Base-by-base conservation (phyloP, 805 yeast genomes). In the Candida chauliodis region DNA sequence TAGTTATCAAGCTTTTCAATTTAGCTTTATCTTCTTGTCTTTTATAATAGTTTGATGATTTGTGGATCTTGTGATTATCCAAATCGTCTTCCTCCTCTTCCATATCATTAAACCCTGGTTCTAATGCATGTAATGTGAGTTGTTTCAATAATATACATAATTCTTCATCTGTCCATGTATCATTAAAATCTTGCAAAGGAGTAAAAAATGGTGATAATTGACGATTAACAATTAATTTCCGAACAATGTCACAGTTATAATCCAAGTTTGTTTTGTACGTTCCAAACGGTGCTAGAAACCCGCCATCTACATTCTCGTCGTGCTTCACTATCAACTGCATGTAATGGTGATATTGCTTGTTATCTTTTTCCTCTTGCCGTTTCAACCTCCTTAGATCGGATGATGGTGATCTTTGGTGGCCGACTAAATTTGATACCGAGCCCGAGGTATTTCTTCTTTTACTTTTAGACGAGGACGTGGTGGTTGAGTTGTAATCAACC, bases 241-340 rank as follows among this genome's bases (percentile, higher is more conserved):
- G 73, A n/a, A 93, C 97, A 3, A 83, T 67, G 11, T 75, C 75
- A 11, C 84, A 75, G 51, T 83, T 76, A 62, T 78, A 91, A 56
- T 86, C 95, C 38, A 83, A 58, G 49, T 79, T 81, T 33, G 84
- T 79, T 46, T 80, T 76, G 60, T 91, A 91, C 22, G 85, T 84
- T 2, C 97, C 97, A 60, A 76, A 86, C 0, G 98, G 96, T 1
- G 95, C 96, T 46, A 91, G 62, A 55, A 66, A 89, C 2, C 99
- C 99, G 14, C 99, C 99, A 61, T 93, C 98, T 11, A 91, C 95
- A 45, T 69, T 77, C 52, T 87, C 95, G 27, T 69, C 69, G 50
- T 59, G 74, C 44, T 73, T 66, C 2, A 84, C 87, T 16, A 84
- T 63, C 38, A 84, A 62, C 17, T 78, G 73, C 44, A 63, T 49